These are phyloP conservation scores for Solanum peruvianum DNA, from an alignment of 257 asterid genomes.

Conservation along the genomic window DNA sequence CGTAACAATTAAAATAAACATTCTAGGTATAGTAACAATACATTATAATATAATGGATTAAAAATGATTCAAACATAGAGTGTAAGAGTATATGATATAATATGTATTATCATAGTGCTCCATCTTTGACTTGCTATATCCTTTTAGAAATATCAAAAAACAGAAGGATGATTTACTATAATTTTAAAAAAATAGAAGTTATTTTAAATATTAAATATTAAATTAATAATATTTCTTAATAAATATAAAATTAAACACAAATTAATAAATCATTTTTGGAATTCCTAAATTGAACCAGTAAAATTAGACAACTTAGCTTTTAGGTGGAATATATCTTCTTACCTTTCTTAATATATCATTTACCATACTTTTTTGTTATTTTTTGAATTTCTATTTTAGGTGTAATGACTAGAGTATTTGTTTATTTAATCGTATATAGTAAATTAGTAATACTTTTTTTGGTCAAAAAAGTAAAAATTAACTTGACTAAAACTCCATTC, in stretches of 20 bases:
- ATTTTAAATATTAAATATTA: too few species aligned
- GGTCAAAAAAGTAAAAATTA: neutral
- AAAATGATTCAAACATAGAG: too few species aligned
- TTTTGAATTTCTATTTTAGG: neutral
- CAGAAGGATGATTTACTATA: too few species aligned
- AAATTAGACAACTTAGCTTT: neutral
- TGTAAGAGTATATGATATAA: too few species aligned
- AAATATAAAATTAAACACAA: neutral
- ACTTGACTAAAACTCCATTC: neutral
- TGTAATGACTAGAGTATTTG: neutral
- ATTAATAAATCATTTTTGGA: neutral
- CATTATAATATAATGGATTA: too few species aligned
- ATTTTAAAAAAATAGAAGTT: too few species aligned
- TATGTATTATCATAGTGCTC: neutral
- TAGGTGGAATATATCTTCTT: neutral
- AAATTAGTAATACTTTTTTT: too few species aligned
- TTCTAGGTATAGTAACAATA: too few species aligned
- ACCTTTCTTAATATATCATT: neutral
- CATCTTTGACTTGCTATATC: neutral
- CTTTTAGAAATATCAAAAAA: neutral
- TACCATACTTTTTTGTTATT: neutral
- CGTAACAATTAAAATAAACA: too few species aligned
- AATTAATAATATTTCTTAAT: too few species aligned
- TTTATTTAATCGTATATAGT: neutral
- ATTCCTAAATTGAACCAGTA: neutral